Evolutionary conservation across 257 asterid species (phyloP), one percentile per base, ranked within the genome.

Genomic region (Solanum virginianum): DNA sequence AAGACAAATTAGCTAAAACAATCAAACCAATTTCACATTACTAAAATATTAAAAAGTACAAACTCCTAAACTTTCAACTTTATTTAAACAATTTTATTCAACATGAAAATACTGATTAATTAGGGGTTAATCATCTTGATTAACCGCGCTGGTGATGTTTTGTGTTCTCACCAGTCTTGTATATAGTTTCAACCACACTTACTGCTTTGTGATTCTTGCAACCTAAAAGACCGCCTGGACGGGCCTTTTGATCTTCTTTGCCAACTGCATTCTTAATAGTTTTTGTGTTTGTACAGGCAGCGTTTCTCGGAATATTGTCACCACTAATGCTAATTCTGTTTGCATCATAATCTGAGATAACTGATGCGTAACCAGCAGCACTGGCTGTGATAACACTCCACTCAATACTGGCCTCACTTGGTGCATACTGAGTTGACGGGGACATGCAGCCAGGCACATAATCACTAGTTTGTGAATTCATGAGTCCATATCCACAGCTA

Each of bases 351-450:
- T 92, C 96, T 0, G 96, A 89, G 7, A 88, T 62, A 66, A 88
- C 89, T 15, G 93, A 89, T 16, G 94, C 85, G 84, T 86, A 91
- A 72, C 90, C 95, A 0, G 93, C 97, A 4, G 91, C 97, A 69
- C 98, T 93, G 8, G 97, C 97, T 0, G 98, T 95, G 80, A 93
- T 88, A 13, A 93, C 95, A 75, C 97, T 95, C 98, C 98, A 95
- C 81, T 93, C 92, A 5, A 95, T 92, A 82, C 97, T 93, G 74
- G 92, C 93, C 87, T 95, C 95, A 45, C 98, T 95, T 3, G 98
- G 98, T 1, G 97, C 94, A 51, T 93, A 92, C 53, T 83, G 88
- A 4, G 94, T 89, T 6, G 88, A 70, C 15, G 93, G 92, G 43
- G 91, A 92, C 93, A 88, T 85, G 88, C 94, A 93, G 55, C 77